Base-by-base conservation (phyloP, 2,329 filamentous ascomycete genomes). In the Fusarium newnesense region DNA sequence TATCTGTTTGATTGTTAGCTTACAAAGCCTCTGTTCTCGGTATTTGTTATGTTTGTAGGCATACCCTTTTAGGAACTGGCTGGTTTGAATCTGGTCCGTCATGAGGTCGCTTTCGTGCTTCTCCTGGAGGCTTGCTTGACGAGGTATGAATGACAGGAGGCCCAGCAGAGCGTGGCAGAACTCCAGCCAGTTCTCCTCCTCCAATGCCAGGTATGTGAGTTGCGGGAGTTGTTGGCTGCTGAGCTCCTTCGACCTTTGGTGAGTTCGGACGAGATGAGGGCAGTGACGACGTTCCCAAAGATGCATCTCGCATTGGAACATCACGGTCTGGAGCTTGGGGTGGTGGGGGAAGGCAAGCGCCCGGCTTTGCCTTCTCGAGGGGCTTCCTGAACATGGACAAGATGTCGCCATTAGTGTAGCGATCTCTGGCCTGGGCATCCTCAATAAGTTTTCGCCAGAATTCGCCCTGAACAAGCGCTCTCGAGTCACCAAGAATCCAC, bases 401-500 rank as follows among this genome's bases (percentile, higher is more conserved):
- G 53, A 90, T 82, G 64, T 90, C 84, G 10, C 89, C 95, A 46
- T 89, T 87, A 0, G 94, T 97, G 80, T 96, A 97, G 15, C 92
- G 85, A 70, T 93, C 88, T 78, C 96, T 90, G 26, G 84, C 81
- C 77, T 91, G 91, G 10, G 96, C 93, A 82, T 99, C 93, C 39
- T 93, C 88, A 60, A 99, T 94, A 47, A 99, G 87, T 72, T 92
- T 92, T 70, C 89, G 91, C 96, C 97, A 99, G 82, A 94, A 98
- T 79, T 96, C 90, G 68, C 96, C 96, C 79, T 97, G 93, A 30
- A 92, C 86, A 59, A 99, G 87, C 39, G 95, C 94, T 64, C 92
- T 88, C 1, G 96, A 96, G 82, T 98, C 97, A 75, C 96, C 96
- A 32, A 99, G 88, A 65, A 99, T 96, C 94, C 96, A 99, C 15